Evolutionary conservation across 2,329 filamentous ascomycete species (phyloP), one percentile per base, ranked within the genome.

Genomic region (Exserohilum turcica): DNA sequence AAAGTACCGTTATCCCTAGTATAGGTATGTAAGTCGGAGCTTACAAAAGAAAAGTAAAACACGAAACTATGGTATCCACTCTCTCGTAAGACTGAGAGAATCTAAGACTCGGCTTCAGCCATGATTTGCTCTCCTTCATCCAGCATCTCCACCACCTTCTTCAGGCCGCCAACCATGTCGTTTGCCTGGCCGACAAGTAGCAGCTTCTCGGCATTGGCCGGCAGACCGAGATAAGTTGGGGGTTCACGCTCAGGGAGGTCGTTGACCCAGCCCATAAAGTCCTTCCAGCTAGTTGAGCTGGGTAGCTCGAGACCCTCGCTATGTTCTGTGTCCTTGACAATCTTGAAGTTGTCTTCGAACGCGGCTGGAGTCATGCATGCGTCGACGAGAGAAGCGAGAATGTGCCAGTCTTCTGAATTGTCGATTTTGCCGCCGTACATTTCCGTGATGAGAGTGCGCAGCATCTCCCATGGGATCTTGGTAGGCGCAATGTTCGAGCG

Each of bases 401-500:
- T 82, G 45, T 79, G 78, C 74, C 94, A 96, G 76, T 99, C 94
- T 36, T 79, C 87, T 60, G 92, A 89, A 70, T 97, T 86, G 71
- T 99, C 94, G 65, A 99, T 92, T 80, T 99, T 99, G 74, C 94
- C 94, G 60, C 94, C 94, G 71, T 99, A 99, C 59, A 92, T 97
- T 77, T 97, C 93, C 1, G 89, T 90, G 52, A 99, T 84, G 13
- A 99, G 84, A 48, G 89, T 92, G 56, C 91, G 88, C 59, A 99
- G 88, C 85, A 99, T 92, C 52, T 95, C 89, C 94, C 94, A 99
- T 1, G 94, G 95, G 16, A 99, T 90, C 70, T 95, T 96, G 67
- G 89, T 85, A 4, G 94, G 94, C 2, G 92, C 91, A 64, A 99
- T 87, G 74, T 99, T 99, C 55, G 91, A 93, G 54, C 94, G 88